Percentiles rank a stretch among this genome's conserved stretches.
Evolutionary conservation across 805 yeast species (phyloP).

Genomic region (Myxozyma udenii): DNA sequence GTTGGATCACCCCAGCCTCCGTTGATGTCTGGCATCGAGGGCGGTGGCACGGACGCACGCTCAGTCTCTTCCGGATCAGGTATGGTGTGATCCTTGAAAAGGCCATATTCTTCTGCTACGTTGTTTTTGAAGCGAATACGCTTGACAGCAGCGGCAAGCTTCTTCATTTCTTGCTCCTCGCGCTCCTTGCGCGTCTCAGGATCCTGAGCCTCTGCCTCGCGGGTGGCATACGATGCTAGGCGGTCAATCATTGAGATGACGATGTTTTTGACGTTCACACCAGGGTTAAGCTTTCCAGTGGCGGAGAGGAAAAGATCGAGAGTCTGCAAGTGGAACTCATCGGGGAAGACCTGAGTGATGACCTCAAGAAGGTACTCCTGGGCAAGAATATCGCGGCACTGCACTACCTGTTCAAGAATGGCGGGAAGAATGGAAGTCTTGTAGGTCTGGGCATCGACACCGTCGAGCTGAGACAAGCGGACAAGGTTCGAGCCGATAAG

Average conservation of each 20-base stretch:
- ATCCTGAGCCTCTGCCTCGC: conserved; percentile 40
- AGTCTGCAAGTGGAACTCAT: conserved; percentile 78
- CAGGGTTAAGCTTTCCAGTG: conserved; percentile 63
- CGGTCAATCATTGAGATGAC: conserved; percentile 68
- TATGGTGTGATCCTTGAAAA: conserved; percentile 23
- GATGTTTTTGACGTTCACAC: conserved; percentile 63
- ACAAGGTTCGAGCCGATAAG: conserved; percentile 91
- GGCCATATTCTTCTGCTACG: conserved; percentile 28
- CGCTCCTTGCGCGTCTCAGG: conserved; percentile 26
- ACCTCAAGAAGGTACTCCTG: conserved; percentile 91
- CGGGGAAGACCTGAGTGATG: conserved; percentile 90
- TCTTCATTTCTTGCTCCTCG: conserved; percentile 23
- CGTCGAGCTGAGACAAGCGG: conserved; percentile 77
- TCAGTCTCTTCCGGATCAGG: conserved; percentile 16
- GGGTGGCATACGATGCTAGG: conserved; percentile 52
- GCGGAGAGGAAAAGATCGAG: conserved; percentile 64
- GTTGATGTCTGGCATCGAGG: conserved; percentile 17
- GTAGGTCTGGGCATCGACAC: conserved; percentile 51
- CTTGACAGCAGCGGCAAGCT: conserved; percentile 28
- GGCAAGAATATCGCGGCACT: conserved; percentile 86
- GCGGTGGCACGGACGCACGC: background rate
- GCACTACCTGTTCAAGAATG: conserved; percentile 83
- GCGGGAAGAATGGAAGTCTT: conserved; percentile 63
- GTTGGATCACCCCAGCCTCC: conserved; percentile 28
- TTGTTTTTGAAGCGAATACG: conserved; percentile 27